These are phyloP conservation scores for Sphagnum fallax DNA, from an alignment of 228 moss, liverwort and hornwort genomes.

Conservation along the genomic window DNA sequence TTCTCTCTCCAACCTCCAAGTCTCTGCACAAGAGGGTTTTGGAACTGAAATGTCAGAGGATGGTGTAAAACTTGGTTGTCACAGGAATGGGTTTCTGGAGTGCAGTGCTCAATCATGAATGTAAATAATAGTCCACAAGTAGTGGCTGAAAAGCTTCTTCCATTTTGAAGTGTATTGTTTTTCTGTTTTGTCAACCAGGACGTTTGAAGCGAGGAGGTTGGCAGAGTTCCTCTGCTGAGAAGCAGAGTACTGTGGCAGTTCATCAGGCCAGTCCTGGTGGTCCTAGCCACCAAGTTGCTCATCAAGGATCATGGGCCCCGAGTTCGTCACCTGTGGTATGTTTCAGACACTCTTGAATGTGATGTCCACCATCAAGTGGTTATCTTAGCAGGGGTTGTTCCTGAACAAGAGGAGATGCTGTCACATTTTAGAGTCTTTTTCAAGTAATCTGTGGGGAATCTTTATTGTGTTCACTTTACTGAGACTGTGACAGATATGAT, in stretches of 20 bases:
- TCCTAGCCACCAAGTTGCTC: slow-evolving; percentile 18
- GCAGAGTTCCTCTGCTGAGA: slow-evolving; percentile 36
- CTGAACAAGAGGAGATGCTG: too few relatives aligned
- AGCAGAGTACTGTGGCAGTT: slow-evolving; percentile 28
- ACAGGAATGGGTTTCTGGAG: too few relatives aligned
- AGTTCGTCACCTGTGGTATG: slow-evolving; percentile 21
- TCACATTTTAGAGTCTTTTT: too few relatives aligned
- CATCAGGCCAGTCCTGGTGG: slow-evolving; percentile 26
- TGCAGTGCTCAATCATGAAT: too few relatives aligned
- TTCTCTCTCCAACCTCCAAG: neutral
- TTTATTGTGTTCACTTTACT: too few relatives aligned
- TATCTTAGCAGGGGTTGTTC: too few relatives aligned
- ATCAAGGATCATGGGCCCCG: slow-evolving; percentile 21
- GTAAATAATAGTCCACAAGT: too few relatives aligned
- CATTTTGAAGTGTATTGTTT: neutral
- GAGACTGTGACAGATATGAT: too few relatives aligned
- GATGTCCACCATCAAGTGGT: too few relatives aligned
- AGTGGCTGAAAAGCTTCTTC: too few relatives aligned
- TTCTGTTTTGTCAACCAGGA: slow-evolving; percentile 10
- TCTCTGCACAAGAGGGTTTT: neutral
- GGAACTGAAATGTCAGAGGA: neutral
- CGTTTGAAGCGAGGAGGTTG: slow-evolving; percentile 41
- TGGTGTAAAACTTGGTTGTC: too few relatives aligned
- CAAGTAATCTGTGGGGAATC: too few relatives aligned
- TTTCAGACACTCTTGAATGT: neutral